Evolutionary conservation across 192 early-diverging fungal genomes (phyloP).

Genomic region (Cetraspora pellucida): DNA sequence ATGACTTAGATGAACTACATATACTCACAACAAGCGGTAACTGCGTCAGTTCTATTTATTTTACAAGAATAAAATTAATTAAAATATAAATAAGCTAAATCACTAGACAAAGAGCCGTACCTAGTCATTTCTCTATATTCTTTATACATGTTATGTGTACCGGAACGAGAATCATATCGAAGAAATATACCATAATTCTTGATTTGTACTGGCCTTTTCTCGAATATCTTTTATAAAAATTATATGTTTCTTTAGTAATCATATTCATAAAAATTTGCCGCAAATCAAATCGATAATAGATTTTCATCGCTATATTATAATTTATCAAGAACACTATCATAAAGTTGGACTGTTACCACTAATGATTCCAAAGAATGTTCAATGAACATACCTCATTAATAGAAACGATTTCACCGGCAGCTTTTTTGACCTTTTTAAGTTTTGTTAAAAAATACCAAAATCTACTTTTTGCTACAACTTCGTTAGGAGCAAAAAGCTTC

Average conservation of each 20-base stretch:
- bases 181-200: conserved; percentile 99
- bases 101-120: conserved; percentile 4
- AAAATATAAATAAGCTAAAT: background rate
- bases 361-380: background rate
- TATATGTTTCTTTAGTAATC: background rate
- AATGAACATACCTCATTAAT: conserved; percentile 85
- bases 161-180: conserved; percentile 98
- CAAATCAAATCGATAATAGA: background rate
- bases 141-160: conserved; percentile 99
- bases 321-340: too few species aligned
- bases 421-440: conserved; percentile 99
- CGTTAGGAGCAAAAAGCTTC: conserved; percentile 98
- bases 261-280: conserved; percentile 7
- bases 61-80: background rate
- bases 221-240: conserved; percentile 66
- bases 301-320: too few species aligned
- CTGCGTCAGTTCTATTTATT: conserved; percentile 56
- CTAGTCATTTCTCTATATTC: conserved; percentile 98
- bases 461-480: conserved; percentile 97
- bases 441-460: conserved; percentile 99
- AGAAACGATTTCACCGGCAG: conserved; percentile 95
- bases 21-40: conserved; percentile 62
- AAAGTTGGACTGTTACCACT: too few species aligned
- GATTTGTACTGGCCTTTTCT: conserved; percentile 86
- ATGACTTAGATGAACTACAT: background rate